Evolutionary conservation across 345 rosid species (phyloP), one percentile per base, ranked within the genome.

Genomic region (Microcos paniculata): DNA sequence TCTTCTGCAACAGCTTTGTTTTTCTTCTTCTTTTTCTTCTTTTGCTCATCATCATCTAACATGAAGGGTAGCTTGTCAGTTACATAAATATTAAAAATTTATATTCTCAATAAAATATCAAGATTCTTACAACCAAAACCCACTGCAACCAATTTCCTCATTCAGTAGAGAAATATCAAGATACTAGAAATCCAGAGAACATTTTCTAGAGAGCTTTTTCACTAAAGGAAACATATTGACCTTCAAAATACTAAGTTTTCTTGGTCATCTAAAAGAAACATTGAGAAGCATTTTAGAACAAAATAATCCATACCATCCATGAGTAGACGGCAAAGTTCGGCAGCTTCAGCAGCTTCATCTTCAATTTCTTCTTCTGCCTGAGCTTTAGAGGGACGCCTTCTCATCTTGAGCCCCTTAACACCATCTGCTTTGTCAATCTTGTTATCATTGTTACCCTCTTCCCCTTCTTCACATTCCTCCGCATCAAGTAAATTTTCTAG

Each of bases 401-500:
- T 87, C 97, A 96, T 93, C 87, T 96, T 93, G 51, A 91, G 82
- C 74, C 96, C 98, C 85, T 95, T 95, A 35, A 88, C 96, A 45
- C 93, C 92, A 76, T 95, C 98, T 69, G 81, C 78, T 81, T 85
- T 93, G 63, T 90, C 93, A 76, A 83, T 82, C 87, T 88, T 93
- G 59, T 84, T 81, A 72, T 87, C 87, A 48, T 84, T 85, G 69
- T 76, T 81, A 43, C 82, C 89, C 73, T 89, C 97, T 74, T 90
- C 92, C 74, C 93, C 98, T 63, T 84, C 89, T 77, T 89, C 97
- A 80, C 67, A 92, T 85, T 96, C 98, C 85, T 93, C 98, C 5
- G 97, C 99, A 83, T 96, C 98, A 84, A 93, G 99, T 86, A 96
- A 85, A 84, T 93, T 93, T 83, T 96, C 98, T 49, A 96, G 86